Percentiles rank a stretch among this genome's conserved stretches.
Evolutionary conservation across 2,329 filamentous ascomycete genomes (phyloP).

Genomic region (Calonectria montana): DNA sequence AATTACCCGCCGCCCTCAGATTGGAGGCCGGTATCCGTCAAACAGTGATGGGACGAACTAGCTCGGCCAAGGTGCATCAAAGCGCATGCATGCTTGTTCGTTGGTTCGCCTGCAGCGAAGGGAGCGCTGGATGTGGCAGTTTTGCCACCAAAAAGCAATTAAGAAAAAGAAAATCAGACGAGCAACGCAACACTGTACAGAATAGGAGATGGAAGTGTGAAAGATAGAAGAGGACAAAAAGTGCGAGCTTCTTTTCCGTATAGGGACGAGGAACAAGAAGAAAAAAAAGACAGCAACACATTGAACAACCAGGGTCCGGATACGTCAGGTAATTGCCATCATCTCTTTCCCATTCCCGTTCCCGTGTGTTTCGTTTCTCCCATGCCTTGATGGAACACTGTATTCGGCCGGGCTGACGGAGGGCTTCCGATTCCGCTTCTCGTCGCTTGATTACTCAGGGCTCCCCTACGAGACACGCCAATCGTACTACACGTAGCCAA

Average conservation of each 20-base stretch:
- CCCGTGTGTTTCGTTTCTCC: not conserved
- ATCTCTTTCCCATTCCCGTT: slow-evolving; percentile 13
- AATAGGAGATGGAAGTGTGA: not conserved
- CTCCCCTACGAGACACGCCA: not conserved
- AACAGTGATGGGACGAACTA: slow-evolving; percentile 13
- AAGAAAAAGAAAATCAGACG: not conserved
- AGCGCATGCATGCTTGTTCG: not conserved
- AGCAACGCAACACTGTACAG: not conserved
- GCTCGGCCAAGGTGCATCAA: slow-evolving; percentile 1
- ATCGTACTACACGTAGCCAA: not conserved
- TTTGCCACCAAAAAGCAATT: slow-evolving; percentile 3
- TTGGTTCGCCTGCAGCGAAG: not conserved
- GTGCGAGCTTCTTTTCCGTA: not conserved
- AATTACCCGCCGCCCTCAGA: slow-evolving; percentile 5
- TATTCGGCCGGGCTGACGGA: not conserved
- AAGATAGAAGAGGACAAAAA: not conserved
- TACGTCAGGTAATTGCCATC: not conserved
- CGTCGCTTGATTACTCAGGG: not conserved
- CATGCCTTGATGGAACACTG: not conserved
- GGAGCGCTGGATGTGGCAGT: not conserved
- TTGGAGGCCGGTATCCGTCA: slow-evolving; percentile 10
- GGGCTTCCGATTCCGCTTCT: not conserved
- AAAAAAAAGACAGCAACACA: not conserved
- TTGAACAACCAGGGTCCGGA: not conserved
- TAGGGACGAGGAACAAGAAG: not conserved